Base-by-base conservation (phyloP, 208 protist species). In the Leishmania turanica region DNA sequence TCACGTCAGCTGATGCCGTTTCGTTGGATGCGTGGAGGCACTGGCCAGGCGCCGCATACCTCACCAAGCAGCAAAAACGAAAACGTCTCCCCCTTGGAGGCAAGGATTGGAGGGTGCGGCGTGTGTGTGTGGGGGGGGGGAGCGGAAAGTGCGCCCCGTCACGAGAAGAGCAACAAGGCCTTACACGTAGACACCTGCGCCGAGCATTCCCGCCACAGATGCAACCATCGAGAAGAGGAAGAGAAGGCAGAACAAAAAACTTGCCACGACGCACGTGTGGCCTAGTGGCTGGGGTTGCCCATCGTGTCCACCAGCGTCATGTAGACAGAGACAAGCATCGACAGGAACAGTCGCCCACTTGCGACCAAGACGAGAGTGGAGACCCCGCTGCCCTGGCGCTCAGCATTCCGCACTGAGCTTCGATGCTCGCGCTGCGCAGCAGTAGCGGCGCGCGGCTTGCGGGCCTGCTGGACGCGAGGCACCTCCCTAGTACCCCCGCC, bases 381-480 rank as follows among this genome's bases (percentile, higher is more conserved):
- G 21, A 87, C 6, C 13, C 51, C 73, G 34, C 62, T 73, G 31
- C 60, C 66, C 45, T 79, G 21, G 54, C 65, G 40, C 7, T 6
- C 24, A 5, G 47, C 60, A 49, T 15, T 42, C 13, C 45, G 47
- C 3, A 49, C 56, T 13, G 64, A 58, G 34, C 24, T 34, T 5
- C 84, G 79, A 77, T 69, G 82, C 17, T 83, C 68, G 47, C 82
- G 78, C 34, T 75, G 80, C 56, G 75, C 71, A 7, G 81, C 77
- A 1, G 74, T 81, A 11, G 37, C 68, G 53, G 91, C 85, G 49
- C 83, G 76, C 27, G 89, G 87, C 47, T 88, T 89, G 2, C 91
- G 84, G 34, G 91, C 85, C 58, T 91, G 87, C 80, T 94, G 89
- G 51, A 90, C 81, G 40, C 89, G 81, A 4, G 87, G 91, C 37